phyloP scores from a whole-genome alignment of 805 yeast genomes.

The Hanseniaspora meyeri region DNA sequence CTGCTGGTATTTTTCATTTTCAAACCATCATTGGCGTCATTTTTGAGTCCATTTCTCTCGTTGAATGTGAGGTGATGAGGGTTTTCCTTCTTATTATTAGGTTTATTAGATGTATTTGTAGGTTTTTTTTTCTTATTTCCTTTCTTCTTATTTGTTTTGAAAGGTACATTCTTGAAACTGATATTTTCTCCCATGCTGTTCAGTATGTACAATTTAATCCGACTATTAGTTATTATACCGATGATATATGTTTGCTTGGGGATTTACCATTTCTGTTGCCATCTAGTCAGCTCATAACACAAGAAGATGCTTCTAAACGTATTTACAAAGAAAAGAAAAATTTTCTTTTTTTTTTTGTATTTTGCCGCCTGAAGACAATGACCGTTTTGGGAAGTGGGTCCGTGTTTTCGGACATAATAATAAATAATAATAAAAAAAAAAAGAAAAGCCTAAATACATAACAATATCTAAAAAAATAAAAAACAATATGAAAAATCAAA shows the following conservation, averaged over 20 bases:
- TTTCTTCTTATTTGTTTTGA: conserved; percentile 10
- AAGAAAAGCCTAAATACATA: no score
- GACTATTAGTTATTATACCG: background rate
- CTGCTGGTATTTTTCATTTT: conserved; percentile 3
- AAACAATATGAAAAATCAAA: no score
- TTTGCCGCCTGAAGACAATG: background rate
- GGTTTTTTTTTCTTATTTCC: conserved; percentile 1
- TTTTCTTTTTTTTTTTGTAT: background rate
- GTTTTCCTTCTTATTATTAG: background rate
- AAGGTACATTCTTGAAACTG: conserved; percentile 9
- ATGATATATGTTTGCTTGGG: background rate
- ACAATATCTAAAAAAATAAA: no score
- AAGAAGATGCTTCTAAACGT: no score
- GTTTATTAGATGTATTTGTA: background rate
- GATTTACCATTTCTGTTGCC: background rate
- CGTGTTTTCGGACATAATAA: background rate
- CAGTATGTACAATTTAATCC: background rate
- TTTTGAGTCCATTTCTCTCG: background rate
- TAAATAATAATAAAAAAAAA: no score
- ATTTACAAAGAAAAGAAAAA: background rate
- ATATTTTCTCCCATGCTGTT: conserved; percentile 4
- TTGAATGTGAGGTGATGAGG: conserved; percentile 5
- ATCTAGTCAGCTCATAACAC: no score
- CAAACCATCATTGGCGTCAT: background rate
- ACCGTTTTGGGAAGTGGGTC: background rate